Base-by-base conservation (phyloP, 2,329 filamentous ascomycete species). In the Tolypocladium tropicale region DNA sequence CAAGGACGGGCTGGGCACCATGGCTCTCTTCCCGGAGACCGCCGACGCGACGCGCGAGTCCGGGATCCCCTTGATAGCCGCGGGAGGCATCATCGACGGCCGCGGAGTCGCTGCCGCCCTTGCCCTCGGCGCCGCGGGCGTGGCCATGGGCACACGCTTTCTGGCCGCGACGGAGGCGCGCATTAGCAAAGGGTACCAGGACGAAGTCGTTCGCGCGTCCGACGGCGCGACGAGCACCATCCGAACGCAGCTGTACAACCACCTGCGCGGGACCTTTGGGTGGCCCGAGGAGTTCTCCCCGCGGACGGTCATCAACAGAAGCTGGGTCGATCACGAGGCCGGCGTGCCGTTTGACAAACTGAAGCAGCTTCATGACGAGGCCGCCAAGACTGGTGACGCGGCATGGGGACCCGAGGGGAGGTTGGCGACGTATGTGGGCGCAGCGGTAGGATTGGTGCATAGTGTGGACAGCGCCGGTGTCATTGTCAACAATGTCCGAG, bases 141-240 rank as follows among this genome's bases (percentile, higher is more conserved):
- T 78, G 0, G 80, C 76, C 0, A 75, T 89, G 73, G 86, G 86
- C 0, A 88, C 85, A 0, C 75, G 83, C 9, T 84, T 86, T 56
- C 74, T 88, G 0, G 82, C 82, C 0, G 62, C 71, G 0, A 62
- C 56, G 0, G 74, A 77, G 60, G 66, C 74, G 1, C 68, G 72
- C 7, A 70, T 76, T 37, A 64, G 60, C 52, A 67, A 65, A 55
- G 73, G 71, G 0, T 77, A 76, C 50, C 74, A 73, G 53, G 60
- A 71, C n/a, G 75, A 74, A 53, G 67, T 77, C 0, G 57, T 77
- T 0, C 65, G 70, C 1, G 73, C 74, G 0, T 58, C 60, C 1
- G 73, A 77, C 37, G 74, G 74, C 9, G 74, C 68, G 0, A 60
- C 55, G 12, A 66, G 58, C 12, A 77, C 75, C 10, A 66, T 70